phyloP scores from a whole-genome alignment of 2,329 filamentous ascomycete species.

The Hypoxylon sp. region DNA sequence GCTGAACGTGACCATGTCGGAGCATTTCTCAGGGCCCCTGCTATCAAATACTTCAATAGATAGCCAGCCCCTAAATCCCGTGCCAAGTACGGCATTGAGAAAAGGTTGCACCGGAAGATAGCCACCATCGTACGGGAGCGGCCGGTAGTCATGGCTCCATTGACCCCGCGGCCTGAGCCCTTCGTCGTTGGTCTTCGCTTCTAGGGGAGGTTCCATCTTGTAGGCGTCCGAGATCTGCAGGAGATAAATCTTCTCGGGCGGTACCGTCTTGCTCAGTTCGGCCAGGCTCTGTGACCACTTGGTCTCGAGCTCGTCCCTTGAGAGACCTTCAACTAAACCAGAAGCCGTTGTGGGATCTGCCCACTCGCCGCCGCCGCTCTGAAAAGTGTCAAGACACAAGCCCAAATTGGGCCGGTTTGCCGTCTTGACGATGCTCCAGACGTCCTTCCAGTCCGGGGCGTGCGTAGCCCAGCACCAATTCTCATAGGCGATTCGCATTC shows the following conservation, averaged over 20 bases:
- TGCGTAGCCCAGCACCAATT: conserved; percentile 85
- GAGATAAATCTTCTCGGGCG: conserved; percentile 75
- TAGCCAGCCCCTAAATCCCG: conserved; percentile 72
- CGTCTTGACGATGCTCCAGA: conserved; percentile 71
- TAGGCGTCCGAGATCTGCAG: conserved; percentile 81
- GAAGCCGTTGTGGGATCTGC: conserved; percentile 72
- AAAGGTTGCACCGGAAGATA: conserved; percentile 75
- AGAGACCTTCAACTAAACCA: conserved; percentile 60
- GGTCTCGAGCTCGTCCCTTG: conserved; percentile 54
- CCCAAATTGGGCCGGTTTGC: conserved; percentile 73
- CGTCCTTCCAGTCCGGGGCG: conserved; percentile 71
- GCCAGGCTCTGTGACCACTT: conserved; percentile 63
- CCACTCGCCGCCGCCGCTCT: conserved; percentile 76
- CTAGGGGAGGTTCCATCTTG: conserved; percentile 63
- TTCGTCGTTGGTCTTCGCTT: conserved; percentile 55
- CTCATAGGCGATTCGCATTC: conserved; percentile 74
- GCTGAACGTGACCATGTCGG: conserved; percentile 56
- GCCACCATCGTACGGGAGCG: conserved; percentile 73
- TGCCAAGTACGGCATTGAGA: conserved; percentile 69
- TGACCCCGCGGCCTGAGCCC: conserved; percentile 67
- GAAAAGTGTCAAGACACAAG: conserved; percentile 80
- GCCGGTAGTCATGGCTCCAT: conserved; percentile 77
- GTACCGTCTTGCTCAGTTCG: conserved; percentile 64
- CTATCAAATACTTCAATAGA: conserved; percentile 75
- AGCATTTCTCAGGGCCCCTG: conserved; percentile 58